phyloP scores from a whole-genome alignment of 352 stramenopile species.

The Phytophthora kernoviae region DNA sequence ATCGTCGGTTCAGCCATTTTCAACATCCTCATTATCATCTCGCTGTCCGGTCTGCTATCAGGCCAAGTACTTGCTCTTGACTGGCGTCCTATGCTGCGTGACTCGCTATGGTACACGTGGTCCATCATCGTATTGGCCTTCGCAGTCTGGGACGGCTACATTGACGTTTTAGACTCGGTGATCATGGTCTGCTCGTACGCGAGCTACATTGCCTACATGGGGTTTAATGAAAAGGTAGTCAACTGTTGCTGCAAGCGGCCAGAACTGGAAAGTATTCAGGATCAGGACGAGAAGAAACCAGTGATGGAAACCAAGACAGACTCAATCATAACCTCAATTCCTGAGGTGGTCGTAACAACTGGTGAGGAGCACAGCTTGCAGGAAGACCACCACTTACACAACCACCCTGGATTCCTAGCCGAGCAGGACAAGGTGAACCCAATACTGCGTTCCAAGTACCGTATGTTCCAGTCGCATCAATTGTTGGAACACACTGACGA shows the following conservation, averaged over 20 bases:
- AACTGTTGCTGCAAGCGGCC: conserved; percentile 59
- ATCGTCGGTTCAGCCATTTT: conserved; percentile 91
- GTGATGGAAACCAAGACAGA: background rate
- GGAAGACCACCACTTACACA: conserved; percentile 14
- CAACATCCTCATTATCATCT: conserved; percentile 88
- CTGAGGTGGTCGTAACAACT: conserved; percentile 16
- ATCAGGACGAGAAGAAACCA: conserved; percentile 13
- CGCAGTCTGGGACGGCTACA: conserved; percentile 61
- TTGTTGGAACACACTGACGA: conserved; percentile 21
- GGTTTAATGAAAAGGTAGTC: conserved; percentile 65
- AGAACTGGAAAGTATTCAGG: conserved; percentile 24
- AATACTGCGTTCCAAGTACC: conserved; percentile 71
- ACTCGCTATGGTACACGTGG: conserved; percentile 82
- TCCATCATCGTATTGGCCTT: conserved; percentile 58
- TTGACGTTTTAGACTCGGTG: conserved; percentile 64
- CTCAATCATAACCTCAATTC: conserved; percentile 7
- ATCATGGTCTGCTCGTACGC: conserved; percentile 71
- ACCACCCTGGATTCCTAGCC: conserved; percentile 36
- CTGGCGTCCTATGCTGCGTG: conserved; percentile 79
- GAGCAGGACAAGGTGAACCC: conserved; percentile 56
- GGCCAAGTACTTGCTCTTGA: conserved; percentile 70
- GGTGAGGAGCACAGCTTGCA: conserved; percentile 14
- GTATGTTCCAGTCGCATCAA: conserved; percentile 69
- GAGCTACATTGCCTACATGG: conserved; percentile 81
- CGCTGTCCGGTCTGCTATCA: conserved; percentile 71